Evolutionary conservation across 2,329 filamentous ascomycete genomes (phyloP).

Genomic region (Botryotinia globosa): DNA sequence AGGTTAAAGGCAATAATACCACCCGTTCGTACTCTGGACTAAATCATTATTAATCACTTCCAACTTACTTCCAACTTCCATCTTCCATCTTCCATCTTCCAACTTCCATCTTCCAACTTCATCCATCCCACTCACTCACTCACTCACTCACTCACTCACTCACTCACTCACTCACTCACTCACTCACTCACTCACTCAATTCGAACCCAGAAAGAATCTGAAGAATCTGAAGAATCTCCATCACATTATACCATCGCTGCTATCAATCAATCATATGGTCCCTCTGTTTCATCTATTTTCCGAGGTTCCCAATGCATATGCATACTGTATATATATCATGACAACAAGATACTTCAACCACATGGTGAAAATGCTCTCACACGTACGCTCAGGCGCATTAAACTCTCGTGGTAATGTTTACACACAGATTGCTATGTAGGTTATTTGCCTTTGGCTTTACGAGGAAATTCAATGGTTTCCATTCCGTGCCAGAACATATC

Average conservation of each 20-base stretch:
- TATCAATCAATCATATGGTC: neutral
- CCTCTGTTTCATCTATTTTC: neutral
- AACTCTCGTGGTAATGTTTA: neutral
- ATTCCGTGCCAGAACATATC: neutral
- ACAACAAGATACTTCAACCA: neutral
- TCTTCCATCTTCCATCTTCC: too few relatives aligned
- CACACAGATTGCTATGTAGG: neutral
- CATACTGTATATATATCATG: too few relatives aligned
- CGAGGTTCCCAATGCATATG: neutral
- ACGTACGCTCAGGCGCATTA: neutral
- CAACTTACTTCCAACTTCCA: too few relatives aligned
- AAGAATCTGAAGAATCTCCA: too few relatives aligned
- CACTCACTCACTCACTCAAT: too few relatives aligned
- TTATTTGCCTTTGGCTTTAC: neutral
- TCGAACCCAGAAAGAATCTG: neutral
- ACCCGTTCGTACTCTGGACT: too few relatives aligned
- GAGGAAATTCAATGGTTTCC: neutral
- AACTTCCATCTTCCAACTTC: too few relatives aligned
- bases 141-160: too few relatives aligned
- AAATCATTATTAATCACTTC: neutral
- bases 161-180: too few relatives aligned
- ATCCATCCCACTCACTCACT: neutral
- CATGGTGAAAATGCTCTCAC: neutral
- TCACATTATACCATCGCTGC: neutral
- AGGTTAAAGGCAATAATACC: too few relatives aligned